Evolutionary conservation across 2,329 filamentous ascomycete species (phyloP), one percentile per base, ranked within the genome.

Genomic region (Claviceps lovelessii): DNA sequence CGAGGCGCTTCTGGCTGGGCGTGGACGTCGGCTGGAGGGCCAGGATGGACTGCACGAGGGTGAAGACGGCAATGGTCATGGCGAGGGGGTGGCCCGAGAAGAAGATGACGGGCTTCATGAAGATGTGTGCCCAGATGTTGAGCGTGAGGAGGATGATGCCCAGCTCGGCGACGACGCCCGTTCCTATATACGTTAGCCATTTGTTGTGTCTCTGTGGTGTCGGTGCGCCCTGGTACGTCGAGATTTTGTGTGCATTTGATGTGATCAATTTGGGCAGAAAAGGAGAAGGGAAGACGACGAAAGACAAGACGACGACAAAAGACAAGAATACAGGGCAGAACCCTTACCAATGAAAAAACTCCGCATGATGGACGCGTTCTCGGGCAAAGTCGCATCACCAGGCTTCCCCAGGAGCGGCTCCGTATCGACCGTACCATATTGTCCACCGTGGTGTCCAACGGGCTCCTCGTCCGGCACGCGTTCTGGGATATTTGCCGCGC

Each of bases 31-130:
- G 93, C 68, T 98, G 93, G 41, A 97, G 79, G 61, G 93, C 73
- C 53, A 97, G 81, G 60, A 90, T 81, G 54, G 85, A 85, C 74
- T 96, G 85, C 19, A 86, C 78, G 62, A 93, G 76, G 56, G 88
- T 76, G 58, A 95, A 76, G 56, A 95, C 69, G 51, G 83, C 90
- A 55, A 85, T 60, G 11, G 73, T 76, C 70, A 79, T 76, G 56
- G 84, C 74, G 65, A 96, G 83, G 8, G 91, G 91, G 69, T 97
- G 91, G 9, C 85, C 82, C 19, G 88, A 90, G 77, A 97, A 95
- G 62, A 95, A 81, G 44, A 88, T 86, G 58, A 94, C 66, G 35
- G 73, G 69, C 54, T 84, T 76, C 46, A 81, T 78, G 65, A 95
- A 81, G 59, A 96, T 79, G 55, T 79, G 79, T 49, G 81, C 80